Evolutionary conservation across 495 filamentous ascomycete species (phyloP).

Genomic region (Xylaria curta): DNA sequence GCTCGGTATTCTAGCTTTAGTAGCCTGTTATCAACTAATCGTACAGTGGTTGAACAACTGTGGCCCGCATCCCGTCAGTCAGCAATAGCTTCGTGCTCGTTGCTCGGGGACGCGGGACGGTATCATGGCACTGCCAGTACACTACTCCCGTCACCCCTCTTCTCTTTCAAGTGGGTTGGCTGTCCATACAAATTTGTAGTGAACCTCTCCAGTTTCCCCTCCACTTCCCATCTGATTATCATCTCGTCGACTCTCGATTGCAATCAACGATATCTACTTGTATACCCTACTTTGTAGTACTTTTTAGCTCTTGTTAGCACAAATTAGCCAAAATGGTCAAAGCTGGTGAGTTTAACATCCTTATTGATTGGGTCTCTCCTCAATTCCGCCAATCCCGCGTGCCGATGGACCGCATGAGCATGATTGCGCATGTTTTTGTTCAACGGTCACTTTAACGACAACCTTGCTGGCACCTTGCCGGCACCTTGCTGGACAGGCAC

Average conservation of each 20-base stretch:
- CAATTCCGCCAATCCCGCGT: constrained; percentile 37
- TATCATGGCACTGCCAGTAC: constrained; percentile 7
- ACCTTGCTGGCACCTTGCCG: constrained; percentile 25
- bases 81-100: neutral
- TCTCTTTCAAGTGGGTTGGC: constrained; percentile 24
- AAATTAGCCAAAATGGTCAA: constrained; percentile 81
- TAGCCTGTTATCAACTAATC: neutral
- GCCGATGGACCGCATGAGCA: constrained; percentile 45
- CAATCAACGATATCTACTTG: constrained; percentile 24
- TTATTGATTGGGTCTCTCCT: constrained; percentile 33
- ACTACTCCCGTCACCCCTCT: constrained; percentile 22
- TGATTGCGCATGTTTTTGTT: constrained; percentile 45
- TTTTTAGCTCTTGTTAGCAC: constrained; percentile 24
- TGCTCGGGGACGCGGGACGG: neutral
- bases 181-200: constrained; percentile 40
- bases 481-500: constrained; percentile 42
- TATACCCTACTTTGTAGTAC: constrained; percentile 25
- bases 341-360: constrained; percentile 72
- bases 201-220: constrained; percentile 30
- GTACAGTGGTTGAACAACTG: constrained; percentile 11
- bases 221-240: constrained; percentile 26
- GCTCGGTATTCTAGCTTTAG: neutral
- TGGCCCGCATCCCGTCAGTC: neutral
- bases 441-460: constrained; percentile 25
- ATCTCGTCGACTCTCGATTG: constrained; percentile 30